Percentiles rank a stretch among this genome's conserved stretches.
Evolutionary conservation across 2,329 filamentous ascomycete genomes (phyloP).

Genomic region (Cytospora piceicola): DNA sequence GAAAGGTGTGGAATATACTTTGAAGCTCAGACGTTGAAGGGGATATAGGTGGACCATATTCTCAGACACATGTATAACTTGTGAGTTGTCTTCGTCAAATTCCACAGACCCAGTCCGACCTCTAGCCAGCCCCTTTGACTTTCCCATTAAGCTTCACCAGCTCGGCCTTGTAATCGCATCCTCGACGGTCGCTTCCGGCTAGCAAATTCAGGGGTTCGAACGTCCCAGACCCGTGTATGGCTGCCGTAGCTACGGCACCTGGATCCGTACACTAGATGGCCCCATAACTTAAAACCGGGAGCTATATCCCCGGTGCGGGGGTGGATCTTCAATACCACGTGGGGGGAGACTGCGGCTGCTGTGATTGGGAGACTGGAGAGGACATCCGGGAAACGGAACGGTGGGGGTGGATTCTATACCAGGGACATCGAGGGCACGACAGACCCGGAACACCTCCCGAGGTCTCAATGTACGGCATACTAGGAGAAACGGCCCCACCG

Average conservation of each 20-base stretch:
- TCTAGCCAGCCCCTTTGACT: neutral
- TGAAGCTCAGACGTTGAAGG: constrained; percentile 11
- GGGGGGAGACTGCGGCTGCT: neutral
- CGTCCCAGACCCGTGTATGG: too few species aligned
- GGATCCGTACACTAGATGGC: too few species aligned
- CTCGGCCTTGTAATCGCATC: too few species aligned
- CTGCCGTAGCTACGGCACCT: too few species aligned
- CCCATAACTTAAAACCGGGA: too few species aligned
- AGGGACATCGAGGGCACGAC: neutral
- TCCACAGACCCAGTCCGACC: neutral
- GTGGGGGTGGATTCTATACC: constrained; percentile 15
- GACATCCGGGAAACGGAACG: constrained; percentile 18
- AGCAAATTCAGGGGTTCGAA: neutral
- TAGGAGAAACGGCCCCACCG: neutral
- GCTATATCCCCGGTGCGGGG: too few species aligned
- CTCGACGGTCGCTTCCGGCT: too few species aligned
- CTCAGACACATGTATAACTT: neutral
- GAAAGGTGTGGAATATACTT: constrained; percentile 27
- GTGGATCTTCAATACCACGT: too few species aligned
- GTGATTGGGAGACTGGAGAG: neutral
- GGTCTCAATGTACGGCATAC: too few species aligned
- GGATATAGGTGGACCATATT: neutral
- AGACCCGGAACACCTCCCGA: neutral
- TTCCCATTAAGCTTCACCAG: too few species aligned
- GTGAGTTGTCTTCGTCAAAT: neutral